Conservation (phyloP, 164 flowering plant genomes). For the Chimonanthus salicifolius region DNA sequence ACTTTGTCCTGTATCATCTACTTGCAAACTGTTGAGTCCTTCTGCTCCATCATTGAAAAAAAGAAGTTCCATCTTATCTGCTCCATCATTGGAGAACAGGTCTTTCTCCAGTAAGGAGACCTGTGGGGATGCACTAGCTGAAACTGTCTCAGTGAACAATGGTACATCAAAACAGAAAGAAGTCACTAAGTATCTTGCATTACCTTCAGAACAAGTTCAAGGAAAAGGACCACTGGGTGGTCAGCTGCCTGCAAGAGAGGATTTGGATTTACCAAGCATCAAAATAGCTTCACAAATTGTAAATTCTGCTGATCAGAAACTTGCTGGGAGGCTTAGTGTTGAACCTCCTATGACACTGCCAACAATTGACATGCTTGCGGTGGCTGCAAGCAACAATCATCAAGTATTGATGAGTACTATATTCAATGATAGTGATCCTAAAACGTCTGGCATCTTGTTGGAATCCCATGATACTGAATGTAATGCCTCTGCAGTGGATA, state of each 20-base stretch:
- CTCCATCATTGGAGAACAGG: too few relatives aligned
- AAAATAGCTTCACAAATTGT: not conserved
- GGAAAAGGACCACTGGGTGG: constrained; percentile 10
- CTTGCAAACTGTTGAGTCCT: too few relatives aligned
- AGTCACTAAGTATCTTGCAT: constrained; percentile 1
- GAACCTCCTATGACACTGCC: constrained; percentile 2
- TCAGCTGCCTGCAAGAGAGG: constrained; percentile 2
- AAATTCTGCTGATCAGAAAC: not conserved
- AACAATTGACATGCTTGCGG: constrained; percentile 7
- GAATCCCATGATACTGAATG: not conserved
- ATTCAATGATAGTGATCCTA: not conserved
- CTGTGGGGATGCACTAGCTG: not conserved
- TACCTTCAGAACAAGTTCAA: not conserved
- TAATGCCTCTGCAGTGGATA: constrained; percentile 3
- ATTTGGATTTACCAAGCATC: not conserved
- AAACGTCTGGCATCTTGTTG: not conserved
- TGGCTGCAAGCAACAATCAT: constrained; percentile 4
- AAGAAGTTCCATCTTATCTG: too few relatives aligned
- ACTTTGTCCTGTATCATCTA: too few relatives aligned
- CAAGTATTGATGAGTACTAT: not conserved
- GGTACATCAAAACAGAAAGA: not conserved
- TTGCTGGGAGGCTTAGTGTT: constrained; percentile 4
- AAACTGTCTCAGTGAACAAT: constrained; percentile 7
- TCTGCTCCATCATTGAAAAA: too few relatives aligned
- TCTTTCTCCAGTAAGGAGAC: too few relatives aligned